Evolutionary conservation across 495 filamentous ascomycete species (phyloP), one percentile per base, ranked within the genome.

Genomic region (Rhypophila decipiens): DNA sequence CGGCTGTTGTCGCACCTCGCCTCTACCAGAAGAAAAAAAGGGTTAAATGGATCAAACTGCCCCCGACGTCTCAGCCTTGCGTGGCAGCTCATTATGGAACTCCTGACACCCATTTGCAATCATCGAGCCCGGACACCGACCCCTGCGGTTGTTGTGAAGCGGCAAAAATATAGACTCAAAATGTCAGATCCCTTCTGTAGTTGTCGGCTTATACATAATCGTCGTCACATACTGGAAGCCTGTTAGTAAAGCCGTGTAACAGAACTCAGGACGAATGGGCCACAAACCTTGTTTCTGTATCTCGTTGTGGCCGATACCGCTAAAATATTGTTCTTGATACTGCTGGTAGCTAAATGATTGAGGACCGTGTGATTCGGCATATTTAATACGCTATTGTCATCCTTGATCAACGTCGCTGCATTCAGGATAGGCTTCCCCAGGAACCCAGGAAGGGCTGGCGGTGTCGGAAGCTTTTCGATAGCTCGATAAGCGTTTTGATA

Each of bases 311-410:
- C 93, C 60, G 89, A 96, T 3, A 95, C 93, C n/a, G 94, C 93
- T 49, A 98, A 75, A 22, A 97, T 86, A 45, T 87, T 86, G 49
- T 95, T 87, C 68, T 95, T 96, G 66, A 98, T 98, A 66, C 90
- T 96, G 72, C 90, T 96, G 3, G 93, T 98, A n/a, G 91, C 91
- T 39, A 98, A 71, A 64, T 98, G 93, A 54, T 98, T 98, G 53
- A 98, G 68, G 21, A 98, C 88, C 2, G 93, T 96, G 53, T 98
- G 93, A 56, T 97, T 98, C 12, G 93, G 93, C 72, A 96, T 90
- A 42, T 83, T 90, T 33, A 98, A 67, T 36, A 98, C 94, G 68
- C 90, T 95, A 65, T 88, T 94, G 61, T 98, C 93, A 67, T 97
- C 93, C 69, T 96, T 97, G 73, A 95, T 90, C 2, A 88, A 80